Evolutionary conservation across 257 asterid species (phyloP), one percentile per base, ranked within the genome.

Genomic region (Petrea volubilis): DNA sequence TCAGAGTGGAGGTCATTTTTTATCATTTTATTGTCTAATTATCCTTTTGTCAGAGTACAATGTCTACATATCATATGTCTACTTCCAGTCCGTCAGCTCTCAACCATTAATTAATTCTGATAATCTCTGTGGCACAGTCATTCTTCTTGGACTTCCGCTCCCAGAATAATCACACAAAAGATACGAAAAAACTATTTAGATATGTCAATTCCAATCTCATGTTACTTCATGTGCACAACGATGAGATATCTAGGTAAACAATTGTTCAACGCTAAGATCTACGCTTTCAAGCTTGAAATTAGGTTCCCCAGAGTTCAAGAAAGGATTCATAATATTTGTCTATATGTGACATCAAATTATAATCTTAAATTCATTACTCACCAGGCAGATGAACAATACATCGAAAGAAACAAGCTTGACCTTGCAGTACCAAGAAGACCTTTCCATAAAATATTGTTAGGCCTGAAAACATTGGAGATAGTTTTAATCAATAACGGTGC

Each of bases 331-430:
- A 29, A 33, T 53, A 61, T 56, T 36, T 57, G n/a, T 65, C 71
- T 18, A 24, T 28, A 63, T 46, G 36, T 13, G n/a, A 18, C 44
- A 52, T 34, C 31, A 15, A 44, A 31, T 44, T 40, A 46, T 52
- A 29, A 75, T 58, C 70, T 64, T 57, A 58, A 71, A 78, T 38
- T 20, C 73, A 74, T 59, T 67, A 53, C 92, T 88, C 88, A 95
- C 99, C 99, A 95, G 46, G 98, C 98, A 69, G 98, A 95, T 74
- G 98, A 83, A 82, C 96, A 88, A 67, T 85, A 95, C 57, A 71
- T 64, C 1, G 98, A 92, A 69, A 95, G 94, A 79, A 92, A 95
- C 81, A 92, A 87, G 93, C 99, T 95, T 64, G 99, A 92, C 80
- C 99, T 85, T 71, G 96, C 95, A 23, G 96, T 91, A 52, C 98